A percentile compares a stretch with the other conserved stretches of the same genome.
These are phyloP conservation scores for Pseudocohnilembus persalinus DNA, from an alignment of 169 alveolate species.

Conservation along the genomic window DNA sequence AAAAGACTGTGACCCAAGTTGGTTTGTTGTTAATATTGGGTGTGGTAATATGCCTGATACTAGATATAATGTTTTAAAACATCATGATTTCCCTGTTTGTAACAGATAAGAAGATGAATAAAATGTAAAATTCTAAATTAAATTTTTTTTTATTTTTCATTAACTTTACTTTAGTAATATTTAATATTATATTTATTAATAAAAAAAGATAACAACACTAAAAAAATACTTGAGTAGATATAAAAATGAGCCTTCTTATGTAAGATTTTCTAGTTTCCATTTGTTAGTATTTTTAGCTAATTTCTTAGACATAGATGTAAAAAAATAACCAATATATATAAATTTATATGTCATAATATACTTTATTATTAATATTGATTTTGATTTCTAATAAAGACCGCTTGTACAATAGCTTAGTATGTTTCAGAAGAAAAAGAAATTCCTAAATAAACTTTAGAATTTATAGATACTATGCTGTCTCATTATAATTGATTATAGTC, in stretches of 20 bases:
- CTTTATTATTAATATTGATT: too few species aligned
- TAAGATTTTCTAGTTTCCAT: slow-evolving; percentile 88
- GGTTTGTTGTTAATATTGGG: slow-evolving; percentile 84
- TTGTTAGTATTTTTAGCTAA: slow-evolving; percentile 88
- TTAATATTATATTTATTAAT: neutral
- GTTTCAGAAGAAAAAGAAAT: neutral
- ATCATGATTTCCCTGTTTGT: slow-evolving; percentile 81
- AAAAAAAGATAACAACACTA: slow-evolving; percentile 31
- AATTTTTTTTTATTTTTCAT: neutral
- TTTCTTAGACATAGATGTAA: slow-evolving; percentile 89
- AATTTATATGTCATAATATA: too few species aligned
- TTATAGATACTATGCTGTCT: neutral
- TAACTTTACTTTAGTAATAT: neutral
- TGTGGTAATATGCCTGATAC: slow-evolving; percentile 79
- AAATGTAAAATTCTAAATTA: neutral
- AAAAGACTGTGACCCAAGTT: slow-evolving; percentile 85
- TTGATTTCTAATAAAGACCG: neutral
- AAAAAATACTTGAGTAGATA: slow-evolving; percentile 50
- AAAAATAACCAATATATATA: too few species aligned
- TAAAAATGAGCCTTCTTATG: slow-evolving; percentile 53
- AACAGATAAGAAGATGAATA: slow-evolving; percentile 53
- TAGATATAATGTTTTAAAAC: slow-evolving; percentile 66
- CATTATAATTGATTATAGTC: neutral
- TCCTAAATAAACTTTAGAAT: neutral
- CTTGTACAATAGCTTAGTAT: neutral